Evolutionary conservation across 106 monocot species (phyloP).

Genomic region (Phalaenopsis aphrodite): DNA sequence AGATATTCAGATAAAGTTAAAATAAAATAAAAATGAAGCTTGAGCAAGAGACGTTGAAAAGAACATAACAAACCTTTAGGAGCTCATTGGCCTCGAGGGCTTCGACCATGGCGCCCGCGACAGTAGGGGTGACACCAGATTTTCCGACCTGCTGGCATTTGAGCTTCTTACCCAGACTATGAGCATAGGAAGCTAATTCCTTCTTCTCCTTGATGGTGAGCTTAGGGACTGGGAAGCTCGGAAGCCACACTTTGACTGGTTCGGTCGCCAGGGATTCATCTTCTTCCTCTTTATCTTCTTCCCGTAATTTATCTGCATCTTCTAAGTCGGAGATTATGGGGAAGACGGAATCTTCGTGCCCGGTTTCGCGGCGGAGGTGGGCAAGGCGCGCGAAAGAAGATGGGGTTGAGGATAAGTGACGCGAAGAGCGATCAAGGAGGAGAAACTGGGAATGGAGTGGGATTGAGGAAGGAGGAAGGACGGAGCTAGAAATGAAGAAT

Average conservation of each 20-base stretch:
- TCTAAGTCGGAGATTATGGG: not conserved
- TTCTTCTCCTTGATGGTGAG: conserved; percentile 90
- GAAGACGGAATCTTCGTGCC: not conserved
- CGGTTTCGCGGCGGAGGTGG: not conserved
- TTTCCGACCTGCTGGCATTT: conserved; percentile 92
- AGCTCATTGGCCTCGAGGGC: conserved; percentile 90
- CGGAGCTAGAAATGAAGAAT: not conserved
- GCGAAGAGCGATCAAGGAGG: not conserved
- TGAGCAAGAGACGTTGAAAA: not conserved
- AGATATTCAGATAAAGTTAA: not conserved
- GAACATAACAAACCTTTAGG: conserved; percentile 50
- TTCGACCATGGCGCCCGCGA: conserved; percentile 69
- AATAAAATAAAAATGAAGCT: not conserved
- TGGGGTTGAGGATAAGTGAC: not conserved
- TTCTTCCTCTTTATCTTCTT: too few species aligned
- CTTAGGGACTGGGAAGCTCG: conserved; percentile 26
- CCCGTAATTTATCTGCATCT: not conserved
- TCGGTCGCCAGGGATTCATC: not conserved
- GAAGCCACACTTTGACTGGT: not conserved
- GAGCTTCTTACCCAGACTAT: conserved; percentile 90
- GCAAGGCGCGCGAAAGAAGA: not conserved
- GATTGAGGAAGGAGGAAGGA: not conserved
- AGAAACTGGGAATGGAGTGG: not conserved
- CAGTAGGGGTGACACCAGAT: conserved; percentile 69
- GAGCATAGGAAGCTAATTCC: conserved; percentile 86